These are phyloP conservation scores for Kodamaea fungicola DNA, from an alignment of 1,139 yeast genomes.

Conservation along the genomic window DNA sequence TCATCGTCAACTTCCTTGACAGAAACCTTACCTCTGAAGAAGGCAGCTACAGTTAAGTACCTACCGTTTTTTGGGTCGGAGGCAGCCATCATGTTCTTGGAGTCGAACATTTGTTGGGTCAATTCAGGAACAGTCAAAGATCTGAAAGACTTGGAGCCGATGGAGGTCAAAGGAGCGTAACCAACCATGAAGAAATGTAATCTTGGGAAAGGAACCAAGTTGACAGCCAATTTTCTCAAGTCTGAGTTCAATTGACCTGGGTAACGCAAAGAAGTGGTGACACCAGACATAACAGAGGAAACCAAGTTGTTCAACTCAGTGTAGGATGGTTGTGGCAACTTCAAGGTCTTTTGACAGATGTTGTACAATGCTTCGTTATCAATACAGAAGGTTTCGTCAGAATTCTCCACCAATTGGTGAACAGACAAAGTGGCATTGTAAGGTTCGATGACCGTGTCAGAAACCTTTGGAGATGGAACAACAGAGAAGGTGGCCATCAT, in stretches of 20 bases:
- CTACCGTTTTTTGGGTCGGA: conserved; percentile 89
- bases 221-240: conserved; percentile 86
- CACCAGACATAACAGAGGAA: conserved; percentile 91
- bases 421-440: conserved; percentile 91
- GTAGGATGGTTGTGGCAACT: conserved; percentile 74
- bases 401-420: conserved; percentile 84
- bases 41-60: conserved; percentile 90
- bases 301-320: conserved; percentile 76
- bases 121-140: conserved; percentile 84
- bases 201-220: conserved; percentile 92
- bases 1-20: conserved; percentile 93
- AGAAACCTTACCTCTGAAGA: conserved; percentile 89
- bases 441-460: conserved; percentile 93
- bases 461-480: conserved; percentile 85
- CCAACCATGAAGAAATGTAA: conserved; percentile 94
- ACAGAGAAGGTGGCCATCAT: conserved; percentile 96
- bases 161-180: conserved; percentile 83
- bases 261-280: conserved; percentile 82
- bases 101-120: conserved; percentile 89
- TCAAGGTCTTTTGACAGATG: conserved; percentile 82
- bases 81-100: conserved; percentile 94
- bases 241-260: conserved; percentile 94
- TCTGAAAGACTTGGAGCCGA: conserved; percentile 77
- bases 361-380: conserved; percentile 91
- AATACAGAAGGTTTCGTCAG: conserved; percentile 91